Base-by-base conservation (phyloP, 2,329 filamentous ascomycete genomes). In the Aciculosporium take region DNA sequence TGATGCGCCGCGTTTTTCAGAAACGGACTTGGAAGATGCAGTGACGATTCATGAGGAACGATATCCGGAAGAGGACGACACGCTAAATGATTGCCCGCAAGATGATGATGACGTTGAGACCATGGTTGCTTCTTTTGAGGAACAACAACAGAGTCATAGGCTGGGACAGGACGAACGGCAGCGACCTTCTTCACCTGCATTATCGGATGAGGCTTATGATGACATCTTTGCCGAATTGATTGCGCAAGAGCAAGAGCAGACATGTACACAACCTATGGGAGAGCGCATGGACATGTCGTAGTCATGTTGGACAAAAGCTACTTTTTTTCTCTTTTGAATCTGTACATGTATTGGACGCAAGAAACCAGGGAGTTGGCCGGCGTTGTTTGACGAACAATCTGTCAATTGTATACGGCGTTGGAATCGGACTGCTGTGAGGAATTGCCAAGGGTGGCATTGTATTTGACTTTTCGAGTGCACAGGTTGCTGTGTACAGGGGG, bases 201-300 rank as follows among this genome's bases (percentile, higher is more conserved):
- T 66, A 25, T 68, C 63, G 1, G 74, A 79, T 40, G 74, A 78
- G 35, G 74, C 78, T 33, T 80, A 78, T 50, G 76, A 80, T 47
- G 61, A 67, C 36, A 58, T 79, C 8, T 80, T 94, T 46, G 59
- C 54, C 10, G 61, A 64, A 43, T 49, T 64, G 13, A 51, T 63
- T 7, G 50, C 56, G 10, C 56, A 58, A 45, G 57, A 62, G 42
- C 41, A 46, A 13, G 33, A 37, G 7, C 35, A 41, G 9, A 38
- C 47, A 17, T 41, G 41, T 17, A 44, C 48, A 24, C 40, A 43
- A n/a, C 46, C 50, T 21, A 47, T 51, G 3, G 60, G 59, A 18
- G 59, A 66, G 25, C 57, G 66, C 29, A 71, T 71, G 61, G 71
- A 74, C 42, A 62, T 68, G 56, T 41, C 45, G n/a, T 46, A 41